Percentiles rank a stretch among this genome's conserved stretches.
phyloP scores from a whole-genome alignment of 2,329 filamentous ascomycete genomes.

The Paecilomyces niveus region DNA sequence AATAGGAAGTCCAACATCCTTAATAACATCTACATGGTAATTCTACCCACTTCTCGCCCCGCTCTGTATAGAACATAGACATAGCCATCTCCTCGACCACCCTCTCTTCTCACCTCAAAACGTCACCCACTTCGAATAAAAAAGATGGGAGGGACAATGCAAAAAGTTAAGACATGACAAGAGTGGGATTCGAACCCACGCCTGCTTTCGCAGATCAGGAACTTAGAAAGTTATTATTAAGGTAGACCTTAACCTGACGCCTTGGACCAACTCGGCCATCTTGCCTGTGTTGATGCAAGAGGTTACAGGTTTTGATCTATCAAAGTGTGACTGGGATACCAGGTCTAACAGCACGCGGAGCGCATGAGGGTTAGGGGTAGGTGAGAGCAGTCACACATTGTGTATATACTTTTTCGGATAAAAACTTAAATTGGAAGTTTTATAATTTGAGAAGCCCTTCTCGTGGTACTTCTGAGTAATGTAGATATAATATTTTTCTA shows the following conservation, averaged over 20 bases:
- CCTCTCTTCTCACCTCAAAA: no score
- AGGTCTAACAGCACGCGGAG: no score
- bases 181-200: neutral
- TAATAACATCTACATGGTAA: no score
- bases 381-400: neutral
- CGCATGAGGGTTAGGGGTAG: neutral
- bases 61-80: no score
- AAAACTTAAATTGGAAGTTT: no score
- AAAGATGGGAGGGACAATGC: neutral
- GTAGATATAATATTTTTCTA: no score
- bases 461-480: no score
- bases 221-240: neutral
- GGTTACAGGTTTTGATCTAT: neutral
- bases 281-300: slow-evolving; percentile 13
- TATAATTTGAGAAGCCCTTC: no score
- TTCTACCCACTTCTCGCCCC: no score
- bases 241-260: slow-evolving; percentile 24
- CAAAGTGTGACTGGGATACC: neutral
- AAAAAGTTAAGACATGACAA: neutral
- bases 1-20: no score
- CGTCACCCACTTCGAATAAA: neutral
- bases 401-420: no score
- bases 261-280: slow-evolving; percentile 31
- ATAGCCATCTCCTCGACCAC: no score
- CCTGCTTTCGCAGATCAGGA: neutral